Conservation (phyloP, 177 flowering plant genomes). For the Vitis hybrid region DNA sequence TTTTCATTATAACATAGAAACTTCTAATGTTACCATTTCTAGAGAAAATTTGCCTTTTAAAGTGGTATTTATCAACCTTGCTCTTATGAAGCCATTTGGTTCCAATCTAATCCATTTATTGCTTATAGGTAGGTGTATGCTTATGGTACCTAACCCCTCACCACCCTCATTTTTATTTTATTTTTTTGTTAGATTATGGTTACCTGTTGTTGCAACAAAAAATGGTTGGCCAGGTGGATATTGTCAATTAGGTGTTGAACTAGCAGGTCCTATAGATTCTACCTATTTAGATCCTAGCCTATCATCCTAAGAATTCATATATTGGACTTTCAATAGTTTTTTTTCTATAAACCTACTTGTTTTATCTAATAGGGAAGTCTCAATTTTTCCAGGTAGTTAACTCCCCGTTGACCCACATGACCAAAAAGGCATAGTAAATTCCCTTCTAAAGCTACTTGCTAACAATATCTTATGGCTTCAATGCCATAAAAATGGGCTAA, state of each 20-base stretch:
- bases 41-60: constrained; percentile 16
- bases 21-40: constrained; percentile 17
- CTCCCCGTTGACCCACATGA: constrained; percentile 85
- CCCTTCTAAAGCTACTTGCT: constrained; percentile 76
- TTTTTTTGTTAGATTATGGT: constrained; percentile 56
- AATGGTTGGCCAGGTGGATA: constrained; percentile 87
- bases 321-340: too few relatives aligned
- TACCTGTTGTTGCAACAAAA: constrained; percentile 76
- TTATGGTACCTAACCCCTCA: too few relatives aligned
- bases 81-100: constrained; percentile 87
- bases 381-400: constrained; percentile 51
- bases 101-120: constrained; percentile 34
- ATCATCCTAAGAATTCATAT: too few relatives aligned
- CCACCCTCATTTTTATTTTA: too few relatives aligned
- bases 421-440: constrained; percentile 69
- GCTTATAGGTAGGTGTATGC: constrained; percentile 47
- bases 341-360: too few relatives aligned
- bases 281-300: too few relatives aligned
- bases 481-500: constrained; percentile 69
- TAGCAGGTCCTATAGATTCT: too few relatives aligned
- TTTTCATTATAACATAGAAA: constrained; percentile 1
- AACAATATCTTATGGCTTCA: constrained; percentile 71
- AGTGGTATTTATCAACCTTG: constrained; percentile 92
- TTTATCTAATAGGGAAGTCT: not conserved
- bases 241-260: constrained; percentile 24